Base-by-base conservation (phyloP, 2,329 filamentous ascomycete genomes). In the Lojkania enalia region DNA sequence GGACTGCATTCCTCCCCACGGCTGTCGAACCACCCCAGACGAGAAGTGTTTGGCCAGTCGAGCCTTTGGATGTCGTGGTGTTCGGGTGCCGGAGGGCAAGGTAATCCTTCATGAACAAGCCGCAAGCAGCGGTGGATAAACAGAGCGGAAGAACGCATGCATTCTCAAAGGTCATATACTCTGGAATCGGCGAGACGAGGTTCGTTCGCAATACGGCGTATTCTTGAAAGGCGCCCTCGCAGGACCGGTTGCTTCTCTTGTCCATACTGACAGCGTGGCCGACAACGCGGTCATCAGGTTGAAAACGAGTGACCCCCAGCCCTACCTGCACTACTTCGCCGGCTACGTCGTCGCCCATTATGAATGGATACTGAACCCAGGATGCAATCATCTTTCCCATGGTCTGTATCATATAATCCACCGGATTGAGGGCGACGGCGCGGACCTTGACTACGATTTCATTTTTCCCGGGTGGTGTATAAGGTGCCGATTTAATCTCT, bases 21-120 rank as follows among this genome's bases (percentile, higher is more conserved):
- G 73, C 74, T 2, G 74, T 74, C 39, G 71, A 73, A 11, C 74
- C 76, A 21, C 75, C 76, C 55, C 77, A 77, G 21, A 79, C 68
- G 5, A 78, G 56, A 9, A 77, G 42, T 1, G 71, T 27, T 14
- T 32, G 15, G 3, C 6, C n/a, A 15, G 19, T 42, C 23, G 39
- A 12, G 20, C 11, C 11, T 11, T 21, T 19, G 5, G 5, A 5
- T 62, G 15, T 66, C 50, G 15, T 19, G 5, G 18, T 20, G 12
- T 20, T 44, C 7, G 46, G 46, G 3, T 35, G 15, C 5, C n/a
- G 33, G 11, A 49, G 42, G 21, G 12, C 37, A 20, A 49, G 41
- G 11, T 23, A 20, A n/a, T 41, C 37, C 15, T 40, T 27, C 16
- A 12, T 16, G 33, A 45, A 51, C 2, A 51, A 33, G 3, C 9